These are phyloP conservation scores for Amborella trichopoda DNA, from an alignment of 164 flowering plant genomes.

Conservation along the genomic window DNA sequence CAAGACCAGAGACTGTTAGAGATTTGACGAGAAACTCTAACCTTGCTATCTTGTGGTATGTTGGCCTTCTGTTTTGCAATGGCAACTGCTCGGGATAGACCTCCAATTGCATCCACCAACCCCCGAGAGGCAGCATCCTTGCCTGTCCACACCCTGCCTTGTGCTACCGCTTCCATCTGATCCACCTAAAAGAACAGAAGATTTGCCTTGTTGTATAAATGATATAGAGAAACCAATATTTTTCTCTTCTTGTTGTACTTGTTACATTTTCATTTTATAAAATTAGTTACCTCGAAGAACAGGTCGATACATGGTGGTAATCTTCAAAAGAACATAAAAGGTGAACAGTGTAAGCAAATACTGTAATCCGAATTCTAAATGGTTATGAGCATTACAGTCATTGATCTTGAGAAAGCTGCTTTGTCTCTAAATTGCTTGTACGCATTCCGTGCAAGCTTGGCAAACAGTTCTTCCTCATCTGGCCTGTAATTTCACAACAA, in stretches of 20 bases:
- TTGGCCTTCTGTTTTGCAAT: slow-evolving; percentile 85
- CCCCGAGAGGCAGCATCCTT: slow-evolving; percentile 84
- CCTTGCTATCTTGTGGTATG: slow-evolving; percentile 67
- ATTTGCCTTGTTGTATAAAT: too few relatives aligned
- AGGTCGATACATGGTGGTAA: too few relatives aligned
- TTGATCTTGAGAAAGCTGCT: slow-evolving; percentile 94
- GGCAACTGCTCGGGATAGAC: slow-evolving; percentile 77
- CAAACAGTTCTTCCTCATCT: slow-evolving; percentile 90
- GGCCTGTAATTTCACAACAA: slow-evolving; percentile 31
- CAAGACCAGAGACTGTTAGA: too few relatives aligned
- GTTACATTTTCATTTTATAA: too few relatives aligned
- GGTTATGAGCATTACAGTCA: too few relatives aligned
- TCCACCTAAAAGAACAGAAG: slow-evolving; percentile 68
- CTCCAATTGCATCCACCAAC: slow-evolving; percentile 91
- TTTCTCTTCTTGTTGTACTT: too few relatives aligned
- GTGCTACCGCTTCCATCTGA: slow-evolving; percentile 85
- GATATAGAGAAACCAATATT: too few relatives aligned
- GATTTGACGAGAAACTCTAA: too few relatives aligned
- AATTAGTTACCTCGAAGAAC: too few relatives aligned
- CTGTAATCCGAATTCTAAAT: too few relatives aligned
- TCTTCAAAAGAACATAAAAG: too few relatives aligned
- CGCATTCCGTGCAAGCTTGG: slow-evolving; percentile 62
- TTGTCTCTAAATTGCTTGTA: slow-evolving; percentile 76
- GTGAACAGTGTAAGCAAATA: too few relatives aligned
- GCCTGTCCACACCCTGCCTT: slow-evolving; percentile 97